These are phyloP conservation scores for Citrus cavaleriei DNA, from an alignment of 345 rosid species.

Conservation along the genomic window DNA sequence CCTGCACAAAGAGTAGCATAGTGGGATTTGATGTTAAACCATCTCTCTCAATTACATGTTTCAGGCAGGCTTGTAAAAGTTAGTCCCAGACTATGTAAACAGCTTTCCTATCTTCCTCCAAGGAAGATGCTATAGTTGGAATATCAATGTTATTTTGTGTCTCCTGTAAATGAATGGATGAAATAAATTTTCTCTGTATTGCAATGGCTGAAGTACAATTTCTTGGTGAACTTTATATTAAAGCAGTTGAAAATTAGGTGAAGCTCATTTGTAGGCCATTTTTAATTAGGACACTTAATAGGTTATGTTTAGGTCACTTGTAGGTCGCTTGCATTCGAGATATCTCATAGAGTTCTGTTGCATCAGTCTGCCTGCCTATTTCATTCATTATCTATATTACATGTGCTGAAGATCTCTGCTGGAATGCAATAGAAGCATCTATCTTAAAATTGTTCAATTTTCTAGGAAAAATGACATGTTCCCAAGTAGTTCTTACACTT, in stretches of 20 bases:
- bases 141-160: neutral
- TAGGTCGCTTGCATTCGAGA: neutral
- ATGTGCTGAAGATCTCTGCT: too few species aligned
- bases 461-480: neutral
- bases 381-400: neutral
- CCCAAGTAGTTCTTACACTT: neutral
- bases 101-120: neutral
- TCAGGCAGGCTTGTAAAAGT: neutral
- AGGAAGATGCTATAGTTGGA: neutral
- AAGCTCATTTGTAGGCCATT: neutral
- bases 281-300: too few species aligned
- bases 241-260: neutral
- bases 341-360: neutral
- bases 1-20: neutral
- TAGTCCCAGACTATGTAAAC: neutral
- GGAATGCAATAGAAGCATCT: neutral
- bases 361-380: neutral
- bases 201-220: neutral
- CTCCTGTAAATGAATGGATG: neutral
- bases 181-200: neutral
- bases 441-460: neutral
- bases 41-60: neutral
- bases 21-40: neutral
- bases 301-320: neutral
- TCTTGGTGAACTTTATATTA: neutral